Evolutionary conservation across 441 rosid species (phyloP).

Genomic region (Gossypium trilobum): DNA sequence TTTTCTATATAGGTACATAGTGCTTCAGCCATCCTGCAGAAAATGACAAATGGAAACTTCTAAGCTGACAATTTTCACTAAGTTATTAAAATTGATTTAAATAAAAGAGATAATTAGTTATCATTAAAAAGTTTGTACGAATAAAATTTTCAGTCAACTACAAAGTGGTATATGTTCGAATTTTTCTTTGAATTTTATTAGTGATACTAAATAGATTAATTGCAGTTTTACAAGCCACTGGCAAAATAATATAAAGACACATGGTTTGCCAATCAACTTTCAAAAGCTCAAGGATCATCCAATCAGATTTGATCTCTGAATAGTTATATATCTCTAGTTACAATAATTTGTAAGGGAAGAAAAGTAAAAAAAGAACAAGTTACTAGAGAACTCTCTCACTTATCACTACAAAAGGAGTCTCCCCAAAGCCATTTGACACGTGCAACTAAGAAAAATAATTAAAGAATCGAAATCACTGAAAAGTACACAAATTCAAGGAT

Average conservation of each 20-base stretch:
- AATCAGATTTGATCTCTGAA: background rate
- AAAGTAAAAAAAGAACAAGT: background rate
- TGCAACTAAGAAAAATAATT: background rate
- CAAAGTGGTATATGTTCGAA: background rate
- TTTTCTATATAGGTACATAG: constrained; percentile 58
- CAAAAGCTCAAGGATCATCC: background rate
- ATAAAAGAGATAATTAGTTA: background rate
- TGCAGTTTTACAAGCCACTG: background rate
- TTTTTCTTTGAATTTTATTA: background rate
- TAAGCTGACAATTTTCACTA: background rate
- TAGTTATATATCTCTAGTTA: background rate
- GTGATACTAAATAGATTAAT: background rate
- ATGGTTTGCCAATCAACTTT: background rate
- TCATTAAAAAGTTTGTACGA: background rate
- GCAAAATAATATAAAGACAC: background rate
- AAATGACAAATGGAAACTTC: constrained; percentile 8
- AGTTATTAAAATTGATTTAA: background rate
- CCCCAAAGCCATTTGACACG: background rate
- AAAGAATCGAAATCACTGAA: background rate
- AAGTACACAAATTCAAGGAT: background rate
- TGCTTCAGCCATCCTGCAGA: constrained; percentile 81
- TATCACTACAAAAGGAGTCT: background rate
- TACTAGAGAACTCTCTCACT: constrained; percentile 3
- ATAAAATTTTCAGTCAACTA: background rate
- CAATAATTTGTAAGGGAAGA: background rate